Base-by-base conservation (phyloP, 306 rosid species). In the Trifolium fragiferum region DNA sequence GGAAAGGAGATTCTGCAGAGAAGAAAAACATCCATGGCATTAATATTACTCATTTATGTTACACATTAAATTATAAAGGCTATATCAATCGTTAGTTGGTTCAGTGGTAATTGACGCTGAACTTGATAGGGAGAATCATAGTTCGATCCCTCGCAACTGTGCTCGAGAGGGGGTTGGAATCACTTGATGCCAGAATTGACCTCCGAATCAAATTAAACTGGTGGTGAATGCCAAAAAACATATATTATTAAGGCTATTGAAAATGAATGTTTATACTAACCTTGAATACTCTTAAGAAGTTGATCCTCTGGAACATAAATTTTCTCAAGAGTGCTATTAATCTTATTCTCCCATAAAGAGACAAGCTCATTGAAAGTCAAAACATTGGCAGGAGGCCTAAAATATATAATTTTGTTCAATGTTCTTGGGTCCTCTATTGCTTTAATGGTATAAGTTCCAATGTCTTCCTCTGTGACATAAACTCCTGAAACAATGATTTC, bases 291-390 rank as follows among this genome's bases (percentile, higher is more conserved):
- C 76, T 83, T 85, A 0, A 85, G 86, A 74, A 88, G 20, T 79
- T 81, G 79, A 15, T 83, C 86, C 53, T 81, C 88, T 2, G 73
- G 65, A 7, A 81, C 12, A 41, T 79, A 70, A 21, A 8, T 68
- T 33, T 68, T 87, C 7, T 86, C 65, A 8, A 86, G 83, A 5
- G 63, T 77, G 0, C 12, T 74, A 10, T 72, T 75, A 6, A 86
- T 80, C 69, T 86, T 82, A 23, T 16, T 80, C 80, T 86, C 89
- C 89, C 89, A 86, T 43, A 86, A 51, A 46, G 83, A 44, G 0
- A 86, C 70, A 2, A 86, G 27, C 64, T 86, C 87, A 0, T 86
- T 70, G 79, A 82, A 80, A 30, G 80, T 18, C 75, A 86, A 35
- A 66, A 25, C 6, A 71, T 86, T 86, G 1, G 54, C 69, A 2